Conservation (phyloP, 192 early-diverging fungal species). For the Backusella liffmaniae region DNA sequence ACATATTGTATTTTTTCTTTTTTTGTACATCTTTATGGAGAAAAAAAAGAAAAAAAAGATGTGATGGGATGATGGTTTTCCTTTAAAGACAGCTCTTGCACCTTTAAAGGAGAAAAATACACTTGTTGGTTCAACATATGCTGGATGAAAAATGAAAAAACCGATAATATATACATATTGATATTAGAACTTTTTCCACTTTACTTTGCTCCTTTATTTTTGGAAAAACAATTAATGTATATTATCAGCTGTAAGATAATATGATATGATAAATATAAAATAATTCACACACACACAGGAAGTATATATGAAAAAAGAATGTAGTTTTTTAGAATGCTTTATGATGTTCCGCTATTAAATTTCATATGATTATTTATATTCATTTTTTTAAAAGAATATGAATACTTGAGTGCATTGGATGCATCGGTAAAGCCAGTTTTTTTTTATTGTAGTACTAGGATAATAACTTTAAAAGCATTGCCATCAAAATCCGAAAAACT, state of each 20-base stretch:
- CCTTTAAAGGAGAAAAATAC: background rate
- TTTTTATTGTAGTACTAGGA: background rate
- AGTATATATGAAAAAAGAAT: background rate
- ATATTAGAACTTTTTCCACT: background rate
- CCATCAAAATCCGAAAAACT: background rate
- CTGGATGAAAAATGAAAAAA: background rate
- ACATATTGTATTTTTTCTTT: background rate
- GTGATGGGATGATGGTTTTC: background rate
- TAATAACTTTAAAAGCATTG: background rate
- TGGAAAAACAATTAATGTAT: background rate
- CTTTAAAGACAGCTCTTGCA: background rate
- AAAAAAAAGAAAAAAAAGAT: background rate
- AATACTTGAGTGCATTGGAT: background rate
- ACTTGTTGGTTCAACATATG: background rate
- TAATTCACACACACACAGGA: background rate
- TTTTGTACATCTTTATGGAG: background rate
- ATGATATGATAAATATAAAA: background rate
- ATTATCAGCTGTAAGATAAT: background rate
- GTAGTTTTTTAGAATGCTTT: background rate
- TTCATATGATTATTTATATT: background rate
- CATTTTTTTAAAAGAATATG: background rate
- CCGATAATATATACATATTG: background rate
- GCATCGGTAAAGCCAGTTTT: background rate
- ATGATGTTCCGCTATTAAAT: background rate
- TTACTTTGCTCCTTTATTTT: background rate